phyloP scores from a whole-genome alignment of 768 basidiomycete species.

The Kwoniella europaea region DNA sequence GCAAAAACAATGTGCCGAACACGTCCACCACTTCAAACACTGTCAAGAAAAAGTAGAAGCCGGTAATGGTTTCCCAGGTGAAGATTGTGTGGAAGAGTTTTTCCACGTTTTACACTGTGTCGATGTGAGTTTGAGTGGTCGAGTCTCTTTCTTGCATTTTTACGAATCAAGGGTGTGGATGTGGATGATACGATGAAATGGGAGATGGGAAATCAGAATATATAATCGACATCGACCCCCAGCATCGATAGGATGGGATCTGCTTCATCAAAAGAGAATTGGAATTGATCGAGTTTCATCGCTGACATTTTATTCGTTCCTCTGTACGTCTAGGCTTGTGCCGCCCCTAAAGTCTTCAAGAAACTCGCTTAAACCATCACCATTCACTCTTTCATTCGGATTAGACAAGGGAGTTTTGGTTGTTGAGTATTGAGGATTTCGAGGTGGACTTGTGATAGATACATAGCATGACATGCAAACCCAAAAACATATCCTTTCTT shows the following conservation, averaged over 20 bases:
- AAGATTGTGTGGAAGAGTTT: slow-evolving; percentile 73
- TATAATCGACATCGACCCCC: too few relatives aligned
- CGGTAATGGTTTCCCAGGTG: slow-evolving; percentile 83
- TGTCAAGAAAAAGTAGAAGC: slow-evolving; percentile 84
- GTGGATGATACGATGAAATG: too few relatives aligned
- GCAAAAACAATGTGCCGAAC: slow-evolving; percentile 69
- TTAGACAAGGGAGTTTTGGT: neutral
- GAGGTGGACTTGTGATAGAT: neutral
- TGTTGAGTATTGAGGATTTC: neutral
- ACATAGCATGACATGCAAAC: slow-evolving; percentile 13
- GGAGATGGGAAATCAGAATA: too few relatives aligned
- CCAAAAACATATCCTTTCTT: neutral
- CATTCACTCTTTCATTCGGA: neutral
- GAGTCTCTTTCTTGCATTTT: neutral
- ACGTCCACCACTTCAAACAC: slow-evolving; percentile 83
- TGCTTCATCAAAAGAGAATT: too few relatives aligned
- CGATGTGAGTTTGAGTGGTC: slow-evolving; percentile 66
- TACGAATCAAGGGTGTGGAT: too few relatives aligned
- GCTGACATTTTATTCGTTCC: too few relatives aligned
- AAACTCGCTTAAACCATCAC: slow-evolving; percentile 63
- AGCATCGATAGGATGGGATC: too few relatives aligned
- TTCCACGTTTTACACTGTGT: slow-evolving; percentile 89
- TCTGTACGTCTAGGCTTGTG: slow-evolving; percentile 59
- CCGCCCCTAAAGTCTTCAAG: slow-evolving; percentile 80
- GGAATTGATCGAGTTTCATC: too few relatives aligned